Base-by-base conservation (phyloP, 371 early-diverging fungal genomes). In the Apophysomyces variabilis region DNA sequence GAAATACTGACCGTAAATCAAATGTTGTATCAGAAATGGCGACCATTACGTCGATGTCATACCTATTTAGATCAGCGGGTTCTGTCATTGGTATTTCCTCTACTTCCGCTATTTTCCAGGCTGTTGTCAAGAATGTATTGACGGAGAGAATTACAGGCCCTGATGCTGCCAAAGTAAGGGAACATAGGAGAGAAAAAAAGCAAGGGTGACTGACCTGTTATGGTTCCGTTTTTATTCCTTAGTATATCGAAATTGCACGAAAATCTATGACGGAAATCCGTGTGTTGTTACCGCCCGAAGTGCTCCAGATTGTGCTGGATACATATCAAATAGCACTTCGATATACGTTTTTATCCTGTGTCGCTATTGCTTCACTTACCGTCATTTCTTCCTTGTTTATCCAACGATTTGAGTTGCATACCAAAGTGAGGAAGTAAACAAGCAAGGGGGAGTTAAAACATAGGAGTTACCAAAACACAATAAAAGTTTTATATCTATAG, bases 321-420 rank as follows among this genome's bases (percentile, higher is more conserved):
- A 71, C 76, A 13, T 83, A 83, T 41, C 73, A 78, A 54, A 41
- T 69, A 6, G 79, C 71, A 16, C 65, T 80, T 39, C 76, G 70
- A 18, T 71, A 75, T 63, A 66, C 84, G 7, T 71, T 78, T 64
- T 21, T 60, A 38, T 18, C 76, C 38, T 73, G 71, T 62, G 41
- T 73, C 60, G 37, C 69, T 37, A 71, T 84, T 59, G 69, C 77
- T 58, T 4, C 66, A 41, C 56, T 75, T 63, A 46, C 77, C 5
- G 60, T 87, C 14, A 37, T 86, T 5, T 68, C 81, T 0, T 60
- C 83, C 0, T 54, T 85, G n/a, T 86, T 85, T 43, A 80, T 87
- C 38, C 69, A 85, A 67, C 77, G 77, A 39, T 75, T 79, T 57
- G 83, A 80, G 14, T 68, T 85, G 36, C 72, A 75, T n/a, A 81